A percentile compares a stretch with the other conserved stretches of the same genome.
Evolutionary conservation across 116 monocot genomes (phyloP).

Genomic region (Phalaenopsis hybrid): DNA sequence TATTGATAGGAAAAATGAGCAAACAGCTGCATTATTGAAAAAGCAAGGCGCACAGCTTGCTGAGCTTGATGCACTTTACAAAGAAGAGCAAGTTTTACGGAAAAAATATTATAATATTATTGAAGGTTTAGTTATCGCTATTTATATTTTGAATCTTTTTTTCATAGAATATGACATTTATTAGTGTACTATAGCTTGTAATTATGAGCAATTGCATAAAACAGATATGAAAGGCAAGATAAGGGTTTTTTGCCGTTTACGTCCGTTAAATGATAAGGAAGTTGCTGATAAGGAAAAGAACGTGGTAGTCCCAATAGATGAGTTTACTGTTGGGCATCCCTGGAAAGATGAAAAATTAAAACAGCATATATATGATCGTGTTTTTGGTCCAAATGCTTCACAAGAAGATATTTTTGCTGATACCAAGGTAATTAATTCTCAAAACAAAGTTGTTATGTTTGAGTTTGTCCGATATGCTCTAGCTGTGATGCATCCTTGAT

Average conservation of each 20-base stretch:
- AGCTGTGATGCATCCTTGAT: not conserved
- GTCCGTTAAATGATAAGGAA: slow-evolving; percentile 84
- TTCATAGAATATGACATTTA: not conserved
- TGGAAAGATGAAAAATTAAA: slow-evolving; percentile 94
- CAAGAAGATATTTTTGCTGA: slow-evolving; percentile 97
- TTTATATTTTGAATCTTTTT: not conserved
- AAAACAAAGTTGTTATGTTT: not conserved
- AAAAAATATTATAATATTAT: slow-evolving; percentile 95
- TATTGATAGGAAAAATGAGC: slow-evolving; percentile 90
- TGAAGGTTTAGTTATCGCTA: slow-evolving; percentile 54
- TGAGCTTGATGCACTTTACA: slow-evolving; percentile 80
- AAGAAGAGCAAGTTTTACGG: slow-evolving; percentile 84
- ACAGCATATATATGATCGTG: slow-evolving; percentile 89
- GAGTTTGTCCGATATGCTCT: not conserved
- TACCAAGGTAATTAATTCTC: slow-evolving; percentile 58
- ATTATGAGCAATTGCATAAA: not conserved
- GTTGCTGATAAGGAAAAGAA: slow-evolving; percentile 44
- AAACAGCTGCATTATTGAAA: slow-evolving; percentile 90
- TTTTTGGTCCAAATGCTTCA: slow-evolving; percentile 65
- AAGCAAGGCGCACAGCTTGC: slow-evolving; percentile 79
- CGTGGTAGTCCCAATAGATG: slow-evolving; percentile 52
- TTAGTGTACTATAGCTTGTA: not conserved
- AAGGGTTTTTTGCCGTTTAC: slow-evolving; percentile 84
- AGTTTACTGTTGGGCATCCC: slow-evolving; percentile 87
- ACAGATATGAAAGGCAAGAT: slow-evolving; percentile 99